Percentiles rank a stretch among this genome's conserved stretches.
These are phyloP conservation scores for Fraxinus excelsior DNA, from an alignment of 257 asterid genomes.

Conservation along the genomic window DNA sequence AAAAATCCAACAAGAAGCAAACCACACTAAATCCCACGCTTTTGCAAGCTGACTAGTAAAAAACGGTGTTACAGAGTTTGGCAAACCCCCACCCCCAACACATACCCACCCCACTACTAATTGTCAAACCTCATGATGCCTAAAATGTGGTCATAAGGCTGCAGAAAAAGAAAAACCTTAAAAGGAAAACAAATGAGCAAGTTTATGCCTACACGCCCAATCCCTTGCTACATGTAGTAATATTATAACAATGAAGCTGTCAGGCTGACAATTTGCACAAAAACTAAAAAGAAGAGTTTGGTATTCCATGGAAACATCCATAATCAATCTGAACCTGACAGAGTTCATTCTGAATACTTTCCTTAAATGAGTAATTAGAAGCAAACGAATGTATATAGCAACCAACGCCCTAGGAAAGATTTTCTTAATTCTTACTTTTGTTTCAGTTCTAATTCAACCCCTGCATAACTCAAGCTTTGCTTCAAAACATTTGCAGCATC, in stretches of 20 bases:
- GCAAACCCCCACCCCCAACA: not conserved
- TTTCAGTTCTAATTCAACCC: conserved; percentile 72
- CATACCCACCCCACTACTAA: not conserved
- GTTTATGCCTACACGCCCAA: not conserved
- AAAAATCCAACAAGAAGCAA: not conserved
- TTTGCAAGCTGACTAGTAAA: not conserved
- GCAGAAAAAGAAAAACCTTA: not conserved
- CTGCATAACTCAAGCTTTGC: conserved; percentile 68
- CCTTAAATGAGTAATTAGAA: not conserved
- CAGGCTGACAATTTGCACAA: not conserved
- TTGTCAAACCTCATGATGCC: not conserved
- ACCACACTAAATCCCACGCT: not conserved
- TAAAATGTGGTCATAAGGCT: not conserved
- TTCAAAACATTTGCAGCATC: conserved; percentile 69
- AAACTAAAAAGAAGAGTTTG: not conserved
- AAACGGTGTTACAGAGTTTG: not conserved
- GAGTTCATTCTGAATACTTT: not conserved
- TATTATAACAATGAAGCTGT: not conserved
- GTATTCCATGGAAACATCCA: not conserved
- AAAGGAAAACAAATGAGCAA: not conserved
- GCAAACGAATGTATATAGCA: not conserved
- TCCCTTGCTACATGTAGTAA: not conserved
- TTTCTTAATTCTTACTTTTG: conserved; percentile 73
- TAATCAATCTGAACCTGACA: conserved; percentile 4
- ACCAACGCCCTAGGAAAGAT: conserved; percentile 16